These are phyloP conservation scores for Arabis hirsuta DNA, from an alignment of 345 rosid genomes.

Conservation along the genomic window DNA sequence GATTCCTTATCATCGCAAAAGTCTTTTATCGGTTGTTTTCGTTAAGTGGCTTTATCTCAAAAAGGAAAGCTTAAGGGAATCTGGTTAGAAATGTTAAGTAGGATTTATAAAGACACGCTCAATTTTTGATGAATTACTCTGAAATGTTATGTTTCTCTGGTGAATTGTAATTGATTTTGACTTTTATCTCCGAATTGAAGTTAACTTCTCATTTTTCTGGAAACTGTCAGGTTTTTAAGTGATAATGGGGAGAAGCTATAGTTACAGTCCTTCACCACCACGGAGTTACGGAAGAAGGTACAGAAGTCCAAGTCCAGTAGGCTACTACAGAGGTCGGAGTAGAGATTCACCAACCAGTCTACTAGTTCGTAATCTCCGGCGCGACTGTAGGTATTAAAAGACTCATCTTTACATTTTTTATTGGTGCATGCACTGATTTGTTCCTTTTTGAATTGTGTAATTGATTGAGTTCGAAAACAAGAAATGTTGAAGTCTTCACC, in stretches of 20 bases:
- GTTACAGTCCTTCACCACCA: conserved; percentile 90
- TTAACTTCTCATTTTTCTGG: not conserved
- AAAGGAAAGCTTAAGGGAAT: not conserved
- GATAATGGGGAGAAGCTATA: conserved; percentile 63
- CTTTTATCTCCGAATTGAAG: not conserved
- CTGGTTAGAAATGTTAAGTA: not conserved
- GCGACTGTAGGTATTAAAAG: conserved; percentile 65
- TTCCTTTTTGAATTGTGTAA: conserved; percentile 1
- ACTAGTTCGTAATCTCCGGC: conserved; percentile 83
- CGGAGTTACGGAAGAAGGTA: conserved; percentile 66
- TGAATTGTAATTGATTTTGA: too few species aligned
- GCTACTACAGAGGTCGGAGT: conserved; percentile 52
- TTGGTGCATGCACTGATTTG: too few species aligned
- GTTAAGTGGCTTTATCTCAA: not conserved
- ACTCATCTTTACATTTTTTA: not conserved
- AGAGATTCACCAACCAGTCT: conserved; percentile 86
- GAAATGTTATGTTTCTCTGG: too few species aligned
- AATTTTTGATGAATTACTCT: conserved; percentile 6
- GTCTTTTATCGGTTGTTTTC: not conserved
- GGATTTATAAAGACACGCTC: not conserved
- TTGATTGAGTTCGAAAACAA: not conserved
- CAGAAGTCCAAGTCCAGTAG: conserved; percentile 75
- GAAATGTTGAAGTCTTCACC: conserved; percentile 5
- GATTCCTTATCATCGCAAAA: not conserved
- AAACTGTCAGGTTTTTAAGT: conserved; percentile 26